phyloP scores from a whole-genome alignment of 768 basidiomycete species.

The Lentinula sp. region DNA sequence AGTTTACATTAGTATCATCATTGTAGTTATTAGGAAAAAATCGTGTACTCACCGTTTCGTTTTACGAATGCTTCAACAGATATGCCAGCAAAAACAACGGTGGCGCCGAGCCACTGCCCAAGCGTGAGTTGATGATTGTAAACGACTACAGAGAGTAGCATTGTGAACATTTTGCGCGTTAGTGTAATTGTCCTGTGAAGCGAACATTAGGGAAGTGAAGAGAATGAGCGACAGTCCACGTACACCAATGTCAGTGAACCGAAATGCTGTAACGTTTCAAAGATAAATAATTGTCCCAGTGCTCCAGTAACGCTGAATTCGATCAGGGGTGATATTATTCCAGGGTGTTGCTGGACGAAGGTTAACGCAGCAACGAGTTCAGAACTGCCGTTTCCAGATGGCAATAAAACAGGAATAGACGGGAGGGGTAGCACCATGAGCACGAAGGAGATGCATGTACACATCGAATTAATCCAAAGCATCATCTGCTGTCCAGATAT shows the following conservation, averaged over 20 bases:
- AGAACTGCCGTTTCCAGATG: constrained; percentile 47
- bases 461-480: constrained; percentile 94
- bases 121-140: constrained; percentile 80
- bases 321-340: constrained; percentile 62
- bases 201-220: constrained; percentile 5
- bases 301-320: constrained; percentile 90
- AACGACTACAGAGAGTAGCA: constrained; percentile 90
- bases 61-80: constrained; percentile 91
- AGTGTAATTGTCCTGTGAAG: constrained; percentile 79
- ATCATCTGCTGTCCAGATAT: constrained; percentile 95
- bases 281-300: constrained; percentile 95
- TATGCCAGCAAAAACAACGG: constrained; percentile 91
- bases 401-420: constrained; percentile 78
- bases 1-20: not conserved
- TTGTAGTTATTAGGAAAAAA: not conserved
- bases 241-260: constrained; percentile 87
- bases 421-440: constrained; percentile 74
- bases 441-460: constrained; percentile 63
- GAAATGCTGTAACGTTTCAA: constrained; percentile 90
- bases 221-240: constrained; percentile 17
- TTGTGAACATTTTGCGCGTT: constrained; percentile 95
- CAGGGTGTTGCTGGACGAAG: constrained; percentile 77
- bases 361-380: constrained; percentile 65
- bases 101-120: constrained; percentile 94
- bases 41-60: constrained; percentile 54